Evolutionary conservation across 176 grass and related monocot species (phyloP).

Genomic region (Elymus sibiricus): DNA sequence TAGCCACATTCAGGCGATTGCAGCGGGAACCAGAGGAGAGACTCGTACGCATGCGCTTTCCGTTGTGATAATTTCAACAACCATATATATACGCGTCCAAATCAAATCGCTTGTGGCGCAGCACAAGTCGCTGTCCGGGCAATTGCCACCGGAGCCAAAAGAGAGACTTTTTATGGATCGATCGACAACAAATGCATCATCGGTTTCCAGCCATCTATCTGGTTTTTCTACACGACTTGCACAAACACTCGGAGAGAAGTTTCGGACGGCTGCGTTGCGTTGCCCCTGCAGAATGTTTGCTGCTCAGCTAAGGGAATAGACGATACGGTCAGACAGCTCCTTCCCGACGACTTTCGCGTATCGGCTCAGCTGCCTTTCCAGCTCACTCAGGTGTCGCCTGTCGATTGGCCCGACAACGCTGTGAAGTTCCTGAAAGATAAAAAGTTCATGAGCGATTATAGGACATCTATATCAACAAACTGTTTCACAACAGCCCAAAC

Average conservation of each 20-base stretch:
- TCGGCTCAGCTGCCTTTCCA: constrained; percentile 59
- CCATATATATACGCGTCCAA: neutral
- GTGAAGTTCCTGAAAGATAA: constrained; percentile 64
- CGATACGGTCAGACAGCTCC: constrained; percentile 61
- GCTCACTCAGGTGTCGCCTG: constrained; percentile 29
- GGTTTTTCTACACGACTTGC: too few relatives aligned
- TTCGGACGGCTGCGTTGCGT: too few relatives aligned
- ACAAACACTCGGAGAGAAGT: too few relatives aligned
- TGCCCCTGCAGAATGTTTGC: neutral
- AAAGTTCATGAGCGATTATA: constrained; percentile 12
- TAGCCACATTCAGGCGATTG: too few relatives aligned
- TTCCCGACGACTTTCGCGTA: constrained; percentile 65
- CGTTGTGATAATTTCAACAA: neutral
- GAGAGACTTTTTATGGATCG: neutral
- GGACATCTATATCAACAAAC: neutral
- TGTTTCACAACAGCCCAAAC: neutral
- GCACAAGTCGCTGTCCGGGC: neutral
- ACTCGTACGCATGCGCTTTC: neutral
- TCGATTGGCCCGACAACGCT: constrained; percentile 40
- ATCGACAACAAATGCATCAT: neutral
- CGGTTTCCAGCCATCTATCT: too few relatives aligned
- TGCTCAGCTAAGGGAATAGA: constrained; percentile 55
- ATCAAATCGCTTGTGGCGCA: neutral
- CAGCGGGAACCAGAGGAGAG: neutral
- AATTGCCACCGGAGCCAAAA: neutral